Evolutionary conservation across 129 eudicot species (phyloP).

Genomic region (Kitagawia praeruptora): DNA sequence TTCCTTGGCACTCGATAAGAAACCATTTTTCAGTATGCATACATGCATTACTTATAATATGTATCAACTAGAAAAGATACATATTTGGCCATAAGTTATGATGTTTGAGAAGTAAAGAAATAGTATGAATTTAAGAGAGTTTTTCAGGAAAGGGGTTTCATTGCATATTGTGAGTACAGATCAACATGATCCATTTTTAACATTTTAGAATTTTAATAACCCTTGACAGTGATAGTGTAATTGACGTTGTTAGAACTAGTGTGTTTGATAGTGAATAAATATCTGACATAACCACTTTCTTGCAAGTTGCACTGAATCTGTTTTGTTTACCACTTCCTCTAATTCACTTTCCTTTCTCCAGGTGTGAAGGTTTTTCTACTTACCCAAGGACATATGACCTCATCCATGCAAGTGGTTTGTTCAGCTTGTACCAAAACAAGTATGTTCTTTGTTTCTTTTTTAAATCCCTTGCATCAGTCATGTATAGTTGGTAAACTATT

Average conservation of each 20-base stretch:
- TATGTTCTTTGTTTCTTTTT: conserved; percentile 32
- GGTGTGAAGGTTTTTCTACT: conserved; percentile 98
- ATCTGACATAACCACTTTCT: neutral
- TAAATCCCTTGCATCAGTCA: neutral
- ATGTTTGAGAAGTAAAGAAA: neutral
- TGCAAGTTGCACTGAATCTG: neutral
- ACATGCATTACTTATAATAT: neutral
- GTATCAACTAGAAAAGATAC: neutral
- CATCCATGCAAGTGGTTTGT: conserved; percentile 69
- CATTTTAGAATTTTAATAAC: neutral
- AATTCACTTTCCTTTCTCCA: conserved; percentile 10
- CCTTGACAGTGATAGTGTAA: neutral
- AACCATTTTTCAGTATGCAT: neutral
- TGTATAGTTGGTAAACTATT: neutral
- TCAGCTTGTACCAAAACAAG: conserved; percentile 81
- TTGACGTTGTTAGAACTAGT: neutral
- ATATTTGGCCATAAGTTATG: neutral
- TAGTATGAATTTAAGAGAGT: neutral
- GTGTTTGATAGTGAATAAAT: neutral
- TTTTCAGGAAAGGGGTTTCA: neutral
- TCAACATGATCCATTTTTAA: neutral
- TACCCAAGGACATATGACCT: conserved; percentile 94
- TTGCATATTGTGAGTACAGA: neutral
- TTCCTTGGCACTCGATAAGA: neutral
- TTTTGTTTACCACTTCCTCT: neutral